A percentile compares a stretch with the other conserved stretches of the same genome.
These are phyloP conservation scores for Alternaria arbusti DNA, from an alignment of 2,329 filamentous ascomycete species.

Conservation along the genomic window DNA sequence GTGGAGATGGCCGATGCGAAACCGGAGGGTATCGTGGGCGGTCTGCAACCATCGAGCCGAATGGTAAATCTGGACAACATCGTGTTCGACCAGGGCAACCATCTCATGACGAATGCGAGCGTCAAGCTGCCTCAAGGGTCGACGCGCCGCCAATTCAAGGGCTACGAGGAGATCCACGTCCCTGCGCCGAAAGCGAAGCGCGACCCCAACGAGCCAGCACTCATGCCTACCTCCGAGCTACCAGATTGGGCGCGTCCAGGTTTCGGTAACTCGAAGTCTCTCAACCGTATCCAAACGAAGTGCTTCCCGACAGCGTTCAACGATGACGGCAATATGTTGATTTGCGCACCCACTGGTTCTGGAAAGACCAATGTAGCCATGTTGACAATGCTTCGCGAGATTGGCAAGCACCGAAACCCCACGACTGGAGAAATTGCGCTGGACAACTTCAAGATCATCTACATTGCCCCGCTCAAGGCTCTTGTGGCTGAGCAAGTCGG, in stretches of 20 bases:
- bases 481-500: constrained; percentile 97
- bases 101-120: constrained; percentile 99
- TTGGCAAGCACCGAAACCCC: constrained; percentile 91
- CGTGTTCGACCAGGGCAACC: constrained; percentile 96
- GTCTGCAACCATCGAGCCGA: constrained; percentile 85
- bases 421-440: constrained; percentile 92
- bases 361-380: constrained; percentile 99
- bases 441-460: constrained; percentile 98
- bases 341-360: constrained; percentile 95
- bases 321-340: constrained; percentile 95
- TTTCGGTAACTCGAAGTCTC: constrained; percentile 82
- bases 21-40: constrained; percentile 69
- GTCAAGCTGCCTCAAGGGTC: constrained; percentile 93
- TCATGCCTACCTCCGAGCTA: constrained; percentile 84
- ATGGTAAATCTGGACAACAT: constrained; percentile 94
- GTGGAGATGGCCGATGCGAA: constrained; percentile 49
- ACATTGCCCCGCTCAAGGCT: constrained; percentile 94
- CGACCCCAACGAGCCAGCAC: constrained; percentile 75
- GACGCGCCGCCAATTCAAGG: constrained; percentile 94
- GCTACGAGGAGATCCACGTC: constrained; percentile 98
- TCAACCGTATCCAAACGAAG: constrained; percentile 95
- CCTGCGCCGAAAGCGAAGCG: constrained; percentile 87
- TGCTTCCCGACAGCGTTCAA: constrained; percentile 91
- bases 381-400: constrained; percentile 93
- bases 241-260: constrained; percentile 90